Conservation (phyloP, 768 basidiomycete species). For the Tephrocybe sp. region DNA sequence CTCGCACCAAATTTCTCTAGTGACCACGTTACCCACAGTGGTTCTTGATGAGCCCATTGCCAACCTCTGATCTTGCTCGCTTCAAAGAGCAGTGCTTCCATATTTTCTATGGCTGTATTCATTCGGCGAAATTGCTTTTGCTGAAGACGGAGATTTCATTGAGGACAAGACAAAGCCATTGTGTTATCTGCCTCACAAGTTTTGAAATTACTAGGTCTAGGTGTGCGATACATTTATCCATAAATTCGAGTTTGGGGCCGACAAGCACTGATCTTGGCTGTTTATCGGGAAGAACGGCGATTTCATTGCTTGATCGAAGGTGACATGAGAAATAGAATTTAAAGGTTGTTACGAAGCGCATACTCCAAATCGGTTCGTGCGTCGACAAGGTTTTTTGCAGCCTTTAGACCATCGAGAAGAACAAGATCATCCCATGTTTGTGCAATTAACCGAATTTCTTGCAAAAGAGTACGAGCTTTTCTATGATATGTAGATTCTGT, state of each 20-base stretch:
- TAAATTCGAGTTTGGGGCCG: slow-evolving; percentile 59
- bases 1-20: slow-evolving; percentile 71
- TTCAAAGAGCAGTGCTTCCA: slow-evolving; percentile 65
- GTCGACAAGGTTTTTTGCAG: slow-evolving; percentile 70
- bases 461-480: slow-evolving; percentile 63
- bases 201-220: slow-evolving; percentile 58
- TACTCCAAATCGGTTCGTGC: slow-evolving; percentile 85
- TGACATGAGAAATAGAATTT: slow-evolving; percentile 7
- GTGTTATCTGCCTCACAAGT: slow-evolving; percentile 47
- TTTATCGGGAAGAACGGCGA: slow-evolving; percentile 51
- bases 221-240: slow-evolving; percentile 63
- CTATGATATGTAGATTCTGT: slow-evolving; percentile 81
- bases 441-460: slow-evolving; percentile 60
- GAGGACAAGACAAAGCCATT: neutral
- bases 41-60: slow-evolving; percentile 67
- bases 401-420: slow-evolving; percentile 73
- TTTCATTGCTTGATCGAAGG: slow-evolving; percentile 49
- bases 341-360: slow-evolving; percentile 21
- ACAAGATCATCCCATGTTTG: slow-evolving; percentile 86
- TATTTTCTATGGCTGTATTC: slow-evolving; percentile 55
- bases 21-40: slow-evolving; percentile 82
- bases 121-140: slow-evolving; percentile 71
- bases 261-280: slow-evolving; percentile 60
- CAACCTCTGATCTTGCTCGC: slow-evolving; percentile 71
- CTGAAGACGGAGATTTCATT: slow-evolving; percentile 30